A percentile compares a stretch with the other conserved stretches of the same genome.
phyloP scores from a whole-genome alignment of 768 basidiomycete genomes.

The Collybia mongolica region DNA sequence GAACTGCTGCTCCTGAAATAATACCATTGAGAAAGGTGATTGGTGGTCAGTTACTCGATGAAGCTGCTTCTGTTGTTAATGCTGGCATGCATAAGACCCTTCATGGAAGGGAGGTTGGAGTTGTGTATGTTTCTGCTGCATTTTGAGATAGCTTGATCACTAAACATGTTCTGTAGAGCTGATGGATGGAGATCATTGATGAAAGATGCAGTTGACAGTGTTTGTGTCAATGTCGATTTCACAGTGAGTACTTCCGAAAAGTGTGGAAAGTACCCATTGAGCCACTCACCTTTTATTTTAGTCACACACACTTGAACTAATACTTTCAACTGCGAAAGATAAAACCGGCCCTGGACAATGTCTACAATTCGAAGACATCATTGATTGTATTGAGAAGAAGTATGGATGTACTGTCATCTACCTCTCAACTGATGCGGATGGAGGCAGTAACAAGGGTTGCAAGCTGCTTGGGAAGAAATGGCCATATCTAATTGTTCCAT shows the following conservation, averaged over 20 bases:
- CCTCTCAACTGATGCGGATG: not conserved
- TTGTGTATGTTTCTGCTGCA: too few relatives aligned
- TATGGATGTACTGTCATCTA: not conserved
- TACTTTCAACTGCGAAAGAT: not conserved
- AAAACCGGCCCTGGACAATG: not conserved
- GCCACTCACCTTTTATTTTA: not conserved
- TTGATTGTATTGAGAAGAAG: not conserved
- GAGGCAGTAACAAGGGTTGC: not conserved
- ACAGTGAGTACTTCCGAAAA: not conserved
- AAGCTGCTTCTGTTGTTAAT: not conserved
- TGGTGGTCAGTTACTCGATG: not conserved
- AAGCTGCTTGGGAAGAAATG: not conserved
- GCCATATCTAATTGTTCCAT: not conserved
- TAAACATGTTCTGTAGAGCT: not conserved
- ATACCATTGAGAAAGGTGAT: not conserved
- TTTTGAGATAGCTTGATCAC: too few relatives aligned
- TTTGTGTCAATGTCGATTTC: not conserved
- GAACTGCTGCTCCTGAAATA: not conserved
- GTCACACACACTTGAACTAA: not conserved
- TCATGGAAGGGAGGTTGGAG: too few relatives aligned
- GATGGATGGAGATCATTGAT: not conserved
- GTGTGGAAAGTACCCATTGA: not conserved
- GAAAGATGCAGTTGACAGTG: constrained; percentile 1
- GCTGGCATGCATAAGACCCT: too few relatives aligned
- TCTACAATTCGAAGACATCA: not conserved